A percentile compares a stretch with the other conserved stretches of the same genome.
These are phyloP conservation scores for Pezizomycotina sp. DNA, from an alignment of 2,329 filamentous ascomycete genomes.

Conservation along the genomic window DNA sequence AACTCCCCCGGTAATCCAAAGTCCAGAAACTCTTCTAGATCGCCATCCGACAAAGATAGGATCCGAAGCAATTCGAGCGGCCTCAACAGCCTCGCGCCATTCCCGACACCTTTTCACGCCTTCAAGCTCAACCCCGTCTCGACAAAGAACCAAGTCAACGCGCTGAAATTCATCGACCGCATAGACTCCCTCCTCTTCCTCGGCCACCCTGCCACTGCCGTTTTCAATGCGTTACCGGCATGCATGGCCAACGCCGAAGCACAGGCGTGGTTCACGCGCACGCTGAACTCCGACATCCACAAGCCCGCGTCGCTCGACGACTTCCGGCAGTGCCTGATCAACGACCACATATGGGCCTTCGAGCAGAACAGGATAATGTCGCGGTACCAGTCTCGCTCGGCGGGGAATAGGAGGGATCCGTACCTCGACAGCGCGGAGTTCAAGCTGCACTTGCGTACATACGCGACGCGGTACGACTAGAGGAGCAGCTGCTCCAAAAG, in stretches of 20 bases:
- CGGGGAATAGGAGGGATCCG: slow-evolving; percentile 12
- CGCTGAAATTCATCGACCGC: slow-evolving; percentile 18
- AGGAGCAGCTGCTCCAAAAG: slow-evolving; percentile 12
- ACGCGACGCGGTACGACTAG: slow-evolving; percentile 12
- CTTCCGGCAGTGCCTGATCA: slow-evolving; percentile 15
- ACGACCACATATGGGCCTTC: slow-evolving; percentile 17
- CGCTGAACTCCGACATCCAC: slow-evolving; percentile 16
- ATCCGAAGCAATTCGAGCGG: too few species aligned
- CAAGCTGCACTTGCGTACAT: slow-evolving; percentile 19
- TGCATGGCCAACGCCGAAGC: slow-evolving; percentile 19
- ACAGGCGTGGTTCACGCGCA: slow-evolving; percentile 15
- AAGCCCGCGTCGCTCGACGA: slow-evolving; percentile 14
- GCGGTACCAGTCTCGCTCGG: slow-evolving; percentile 12
- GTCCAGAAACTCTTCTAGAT: too few species aligned
- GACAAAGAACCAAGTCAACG: slow-evolving; percentile 20
- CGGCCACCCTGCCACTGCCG: slow-evolving; percentile 12
- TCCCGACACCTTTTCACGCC: slow-evolving; percentile 18
- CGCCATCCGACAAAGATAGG: too few species aligned
- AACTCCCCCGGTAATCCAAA: too few species aligned
- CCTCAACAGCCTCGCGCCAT: slow-evolving; percentile 10
- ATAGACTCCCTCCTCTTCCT: slow-evolving; percentile 18
- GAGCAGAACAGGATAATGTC: slow-evolving; percentile 14
- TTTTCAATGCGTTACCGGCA: slow-evolving; percentile 11
- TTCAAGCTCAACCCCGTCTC: slow-evolving; percentile 17
- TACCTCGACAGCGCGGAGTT: slow-evolving; percentile 20